Percentiles rank a stretch among this genome's conserved stretches.
Evolutionary conservation across 179 eudicot species (phyloP).

Genomic region (Beta macrorhiza): DNA sequence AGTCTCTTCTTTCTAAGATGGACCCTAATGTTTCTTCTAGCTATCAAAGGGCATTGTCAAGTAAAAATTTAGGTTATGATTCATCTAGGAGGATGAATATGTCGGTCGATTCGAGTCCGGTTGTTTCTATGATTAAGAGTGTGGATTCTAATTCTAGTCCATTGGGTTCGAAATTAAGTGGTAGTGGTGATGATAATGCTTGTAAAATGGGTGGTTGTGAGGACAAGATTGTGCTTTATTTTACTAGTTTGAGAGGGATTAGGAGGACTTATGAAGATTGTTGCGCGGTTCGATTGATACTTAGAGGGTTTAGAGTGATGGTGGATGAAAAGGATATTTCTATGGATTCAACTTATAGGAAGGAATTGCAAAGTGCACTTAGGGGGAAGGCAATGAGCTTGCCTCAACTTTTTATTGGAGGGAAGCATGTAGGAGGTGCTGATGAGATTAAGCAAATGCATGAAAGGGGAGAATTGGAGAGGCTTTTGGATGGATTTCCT

Average conservation of each 20-base stretch:
- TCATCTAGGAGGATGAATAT: constrained; percentile 18
- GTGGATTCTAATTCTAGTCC: constrained; percentile 16
- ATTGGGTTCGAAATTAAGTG: constrained; percentile 12
- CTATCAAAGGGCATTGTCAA: constrained; percentile 53
- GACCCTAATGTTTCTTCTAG: constrained; percentile 67
- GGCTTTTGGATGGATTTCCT: constrained; percentile 69
- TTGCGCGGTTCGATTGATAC: constrained; percentile 65
- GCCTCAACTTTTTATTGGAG: constrained; percentile 77
- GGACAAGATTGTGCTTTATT: constrained; percentile 71
- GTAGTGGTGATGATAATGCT: constrained; percentile 12
- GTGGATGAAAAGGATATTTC: constrained; percentile 90
- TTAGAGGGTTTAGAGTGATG: constrained; percentile 67
- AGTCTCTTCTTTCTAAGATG: constrained; percentile 71
- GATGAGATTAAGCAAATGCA: constrained; percentile 78
- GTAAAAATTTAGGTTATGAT: constrained; percentile 36
- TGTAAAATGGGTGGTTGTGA: constrained; percentile 36
- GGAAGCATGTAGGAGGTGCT: constrained; percentile 75
- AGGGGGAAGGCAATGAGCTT: constrained; percentile 59
- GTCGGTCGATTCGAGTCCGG: constrained; percentile 27
- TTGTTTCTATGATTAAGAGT: constrained; percentile 12
- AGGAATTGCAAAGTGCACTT: constrained; percentile 63
- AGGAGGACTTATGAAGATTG: constrained; percentile 95
- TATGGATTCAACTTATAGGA: constrained; percentile 76
- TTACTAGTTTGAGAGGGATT: constrained; percentile 84
- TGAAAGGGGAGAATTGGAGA: constrained; percentile 71